These are phyloP conservation scores for Marasmius tenuissimus DNA, from an alignment of 1,284 basidiomycete genomes.

Conservation along the genomic window DNA sequence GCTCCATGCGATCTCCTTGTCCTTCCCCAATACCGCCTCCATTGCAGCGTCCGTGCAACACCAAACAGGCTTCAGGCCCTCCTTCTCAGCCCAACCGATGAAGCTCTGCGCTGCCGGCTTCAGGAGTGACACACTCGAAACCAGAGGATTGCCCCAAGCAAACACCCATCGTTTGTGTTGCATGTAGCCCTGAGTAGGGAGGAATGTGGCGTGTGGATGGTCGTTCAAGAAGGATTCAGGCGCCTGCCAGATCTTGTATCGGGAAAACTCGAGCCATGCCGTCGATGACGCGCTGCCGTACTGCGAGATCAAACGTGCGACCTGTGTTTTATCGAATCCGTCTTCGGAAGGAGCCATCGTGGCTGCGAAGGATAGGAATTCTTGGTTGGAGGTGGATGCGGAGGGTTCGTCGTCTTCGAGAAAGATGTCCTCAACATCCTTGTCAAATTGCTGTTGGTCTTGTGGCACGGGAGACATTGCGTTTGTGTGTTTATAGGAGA, in stretches of 20 bases:
- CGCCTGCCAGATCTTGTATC: conserved; percentile 41
- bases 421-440: background rate
- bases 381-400: background rate
- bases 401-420: background rate
- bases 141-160: conserved; percentile 47
- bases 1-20: conserved; percentile 30
- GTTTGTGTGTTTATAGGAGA: too few relatives aligned
- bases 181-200: conserved; percentile 44
- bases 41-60: conserved; percentile 41
- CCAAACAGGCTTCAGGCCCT: conserved; percentile 36
- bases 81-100: conserved; percentile 31
- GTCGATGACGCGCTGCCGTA: conserved; percentile 43
- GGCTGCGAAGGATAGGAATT: background rate
- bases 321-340: conserved; percentile 25
- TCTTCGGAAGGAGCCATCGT: background rate
- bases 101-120: conserved; percentile 33
- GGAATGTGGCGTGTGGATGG: conserved; percentile 34
- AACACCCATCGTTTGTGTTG: conserved; percentile 32
- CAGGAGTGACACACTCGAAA: conserved; percentile 37
- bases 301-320: conserved; percentile 37
- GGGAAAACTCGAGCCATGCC: conserved; percentile 45
- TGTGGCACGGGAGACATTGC: background rate
- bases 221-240: conserved; percentile 25
- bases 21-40: conserved; percentile 33
- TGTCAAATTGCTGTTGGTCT: background rate